Base-by-base conservation (phyloP, 441 rosid species). In the Jatropha podagrica region DNA sequence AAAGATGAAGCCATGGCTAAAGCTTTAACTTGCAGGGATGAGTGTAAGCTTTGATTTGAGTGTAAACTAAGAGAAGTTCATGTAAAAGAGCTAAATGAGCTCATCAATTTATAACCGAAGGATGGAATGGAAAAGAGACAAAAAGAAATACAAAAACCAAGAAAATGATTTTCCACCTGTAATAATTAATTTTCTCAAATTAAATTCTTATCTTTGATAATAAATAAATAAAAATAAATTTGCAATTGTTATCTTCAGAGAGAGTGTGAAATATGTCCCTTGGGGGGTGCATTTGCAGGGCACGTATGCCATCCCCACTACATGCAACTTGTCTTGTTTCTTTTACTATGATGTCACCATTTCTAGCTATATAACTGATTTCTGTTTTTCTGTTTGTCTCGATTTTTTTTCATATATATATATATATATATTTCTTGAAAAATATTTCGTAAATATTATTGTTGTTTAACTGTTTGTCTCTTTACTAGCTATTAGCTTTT, bases 1-100 rank as follows among this genome's bases (percentile, higher is more conserved):
- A 85, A 90, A 82, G 98, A 90, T 85, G 92, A 87, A 83, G 92
- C 93, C 98, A 94, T 94, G 88, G 91, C 64, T 79, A 84, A 81
- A 85, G 84, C 79, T 84, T 74, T 73, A 40, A n/a, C 32, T 17
- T 4, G 14, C 4, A 1, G 3, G 26, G 71, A 66, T 75, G 66
- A 72, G 37, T 64, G 68, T 71, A 78, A 44, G 54, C n/a, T 66
- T 67, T 58, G 10, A 44, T 17, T 17, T 55, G 23, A 3, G 12
- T 7, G 12, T 18, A 44, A 40, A 7, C 58, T 41, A 75, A n/a
- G 51, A 68, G 60, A 75, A 78, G 79, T 79, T 84, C 82, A 79
- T 74, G 84, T 46, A 56, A 70, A 12, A 26, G 71, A 73, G 26
- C 15, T 66, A 67, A 17, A 62, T 55, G 79, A 73, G 66, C 37